Percentiles rank a stretch among this genome's conserved stretches.
Conservation (phyloP, 1,284 basidiomycete species). For the Sporisorium reilianum region DNA sequence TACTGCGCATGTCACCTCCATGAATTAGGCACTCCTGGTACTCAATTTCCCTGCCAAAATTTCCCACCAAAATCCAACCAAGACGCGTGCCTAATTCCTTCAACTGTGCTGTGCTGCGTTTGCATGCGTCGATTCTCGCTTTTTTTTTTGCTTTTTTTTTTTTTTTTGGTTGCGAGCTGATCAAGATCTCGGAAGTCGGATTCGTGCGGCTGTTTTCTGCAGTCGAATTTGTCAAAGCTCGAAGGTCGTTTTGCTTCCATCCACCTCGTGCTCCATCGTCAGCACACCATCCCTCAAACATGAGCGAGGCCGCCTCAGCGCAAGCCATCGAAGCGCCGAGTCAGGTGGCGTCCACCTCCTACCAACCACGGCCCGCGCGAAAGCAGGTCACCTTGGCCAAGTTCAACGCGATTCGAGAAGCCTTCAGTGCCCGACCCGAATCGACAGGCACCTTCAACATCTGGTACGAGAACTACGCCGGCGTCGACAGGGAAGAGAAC, state of each 20-base stretch:
- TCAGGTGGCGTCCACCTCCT: slow-evolving; percentile 45
- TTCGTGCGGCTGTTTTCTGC: not conserved
- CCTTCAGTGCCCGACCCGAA: slow-evolving; percentile 53
- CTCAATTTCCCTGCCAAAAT: too few relatives aligned
- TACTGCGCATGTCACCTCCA: too few relatives aligned
- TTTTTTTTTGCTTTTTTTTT: too few relatives aligned
- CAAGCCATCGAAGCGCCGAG: slow-evolving; percentile 4
- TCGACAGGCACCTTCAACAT: slow-evolving; percentile 75
- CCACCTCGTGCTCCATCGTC: not conserved
- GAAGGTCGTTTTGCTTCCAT: slow-evolving; percentile 3
- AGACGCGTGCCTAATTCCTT: too few relatives aligned
- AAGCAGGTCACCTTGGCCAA: slow-evolving; percentile 62
- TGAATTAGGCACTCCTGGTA: too few relatives aligned
- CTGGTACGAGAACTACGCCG: slow-evolving; percentile 99
- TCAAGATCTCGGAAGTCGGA: slow-evolving; percentile 22
- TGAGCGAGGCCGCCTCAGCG: slow-evolving; percentile 27
- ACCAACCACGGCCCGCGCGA: slow-evolving; percentile 60
- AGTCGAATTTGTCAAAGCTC: slow-evolving; percentile 1
- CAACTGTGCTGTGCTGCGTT: slow-evolving; percentile 4
- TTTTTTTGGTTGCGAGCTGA: not conserved
- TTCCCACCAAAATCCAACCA: too few relatives aligned
- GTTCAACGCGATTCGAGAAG: slow-evolving; percentile 61
- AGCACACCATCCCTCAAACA: not conserved
- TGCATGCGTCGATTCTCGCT: not conserved
- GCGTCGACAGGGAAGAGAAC: slow-evolving; percentile 71